Evolutionary conservation across 1,284 basidiomycete species (phyloP).

Genomic region (Trametes pubescens): DNA sequence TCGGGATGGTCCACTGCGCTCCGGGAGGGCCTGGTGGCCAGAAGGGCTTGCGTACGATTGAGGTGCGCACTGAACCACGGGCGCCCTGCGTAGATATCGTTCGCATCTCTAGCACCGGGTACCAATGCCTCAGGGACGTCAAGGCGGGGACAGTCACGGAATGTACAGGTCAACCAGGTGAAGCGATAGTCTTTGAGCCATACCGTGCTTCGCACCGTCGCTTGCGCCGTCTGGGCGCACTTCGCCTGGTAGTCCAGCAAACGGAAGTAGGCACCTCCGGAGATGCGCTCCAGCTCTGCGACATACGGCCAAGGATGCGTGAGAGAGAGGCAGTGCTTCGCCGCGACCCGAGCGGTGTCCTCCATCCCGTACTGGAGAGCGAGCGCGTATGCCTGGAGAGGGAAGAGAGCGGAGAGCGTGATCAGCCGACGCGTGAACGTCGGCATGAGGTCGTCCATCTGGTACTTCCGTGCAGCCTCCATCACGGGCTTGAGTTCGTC

Average conservation of each 20-base stretch:
- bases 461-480: constrained; percentile 33
- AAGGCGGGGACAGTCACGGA: too few species aligned
- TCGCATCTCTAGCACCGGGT: too few species aligned
- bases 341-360: constrained; percentile 2
- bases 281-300: background rate
- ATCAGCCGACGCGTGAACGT: background rate
- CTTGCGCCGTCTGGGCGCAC: background rate
- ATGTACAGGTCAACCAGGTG: background rate
- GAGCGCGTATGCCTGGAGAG: constrained; percentile 12
- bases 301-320: background rate
- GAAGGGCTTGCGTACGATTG: too few species aligned
- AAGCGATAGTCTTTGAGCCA: background rate
- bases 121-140: too few species aligned
- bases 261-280: background rate
- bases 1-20: too few species aligned
- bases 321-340: background rate
- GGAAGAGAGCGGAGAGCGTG: constrained; percentile 9
- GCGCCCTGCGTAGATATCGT: too few species aligned
- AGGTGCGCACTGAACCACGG: too few species aligned
- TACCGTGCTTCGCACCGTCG: too few species aligned
- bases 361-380: constrained; percentile 7
- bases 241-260: background rate
- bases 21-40: too few species aligned
- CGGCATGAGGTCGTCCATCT: constrained; percentile 27
- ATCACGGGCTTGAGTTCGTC: constrained; percentile 23